phyloP scores from a whole-genome alignment of 1,139 yeast genomes.

The Taphrina pruni region DNA sequence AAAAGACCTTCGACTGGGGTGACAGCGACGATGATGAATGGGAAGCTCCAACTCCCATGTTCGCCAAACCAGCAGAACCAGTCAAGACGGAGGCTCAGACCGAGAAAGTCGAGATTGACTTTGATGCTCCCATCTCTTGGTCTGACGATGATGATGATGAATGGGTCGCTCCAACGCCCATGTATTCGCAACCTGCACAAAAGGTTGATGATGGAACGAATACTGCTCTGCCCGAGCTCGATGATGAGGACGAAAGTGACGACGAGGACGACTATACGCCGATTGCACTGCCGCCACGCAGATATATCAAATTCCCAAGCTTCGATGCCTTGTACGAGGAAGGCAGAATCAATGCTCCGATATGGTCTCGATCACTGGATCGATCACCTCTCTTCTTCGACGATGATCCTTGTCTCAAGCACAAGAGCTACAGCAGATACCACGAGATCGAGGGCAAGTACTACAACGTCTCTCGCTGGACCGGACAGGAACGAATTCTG shows the following conservation, averaged over 20 bases:
- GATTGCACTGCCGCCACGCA: slow-evolving; percentile 8
- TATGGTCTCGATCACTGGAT: not conserved
- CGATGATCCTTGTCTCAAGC: slow-evolving; percentile 14
- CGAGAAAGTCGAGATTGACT: slow-evolving; percentile 1
- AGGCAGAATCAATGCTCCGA: slow-evolving; percentile 9
- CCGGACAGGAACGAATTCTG: slow-evolving; percentile 4
- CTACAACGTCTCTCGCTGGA: slow-evolving; percentile 8
- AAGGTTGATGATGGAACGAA: not conserved
- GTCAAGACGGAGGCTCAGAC: not conserved
- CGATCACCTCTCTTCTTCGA: slow-evolving; percentile 4
- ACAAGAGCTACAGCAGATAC: slow-evolving; percentile 5
- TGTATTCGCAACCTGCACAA: slow-evolving; percentile 4
- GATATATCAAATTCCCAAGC: not conserved
- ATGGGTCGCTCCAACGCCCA: slow-evolving; percentile 19
- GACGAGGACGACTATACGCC: slow-evolving; percentile 3
- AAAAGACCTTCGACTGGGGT: slow-evolving; percentile 17
- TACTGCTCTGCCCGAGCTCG: not conserved
- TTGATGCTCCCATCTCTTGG: slow-evolving; percentile 15
- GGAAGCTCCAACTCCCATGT: slow-evolving; percentile 18
- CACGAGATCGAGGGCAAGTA: not conserved
- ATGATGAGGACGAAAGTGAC: slow-evolving; percentile 1
- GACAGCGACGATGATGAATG: slow-evolving; percentile 17
- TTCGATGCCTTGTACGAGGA: slow-evolving; percentile 10
- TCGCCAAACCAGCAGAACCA: not conserved
- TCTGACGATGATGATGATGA: slow-evolving; percentile 12